phyloP scores from a whole-genome alignment of 2,329 filamentous ascomycete genomes.

The Coniochaeta pulveracea region DNA sequence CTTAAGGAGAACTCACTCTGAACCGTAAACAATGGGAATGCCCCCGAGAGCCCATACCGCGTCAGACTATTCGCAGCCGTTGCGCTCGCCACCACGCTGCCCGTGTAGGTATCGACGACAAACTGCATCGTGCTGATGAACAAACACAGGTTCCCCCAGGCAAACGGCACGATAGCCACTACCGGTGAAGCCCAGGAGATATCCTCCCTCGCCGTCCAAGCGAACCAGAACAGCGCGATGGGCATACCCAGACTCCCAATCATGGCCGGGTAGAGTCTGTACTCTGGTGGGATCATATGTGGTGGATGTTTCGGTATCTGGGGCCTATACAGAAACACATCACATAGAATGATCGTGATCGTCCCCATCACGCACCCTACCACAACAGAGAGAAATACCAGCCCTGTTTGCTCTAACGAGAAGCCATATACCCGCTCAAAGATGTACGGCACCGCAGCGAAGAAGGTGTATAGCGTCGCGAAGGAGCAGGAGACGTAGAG shows the following conservation, averaged over 20 bases:
- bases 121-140: conserved; percentile 44
- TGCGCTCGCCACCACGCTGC: conserved; percentile 43
- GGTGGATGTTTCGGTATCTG: conserved; percentile 20
- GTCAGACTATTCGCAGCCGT: conserved; percentile 47
- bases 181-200: conserved; percentile 39
- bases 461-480: conserved; percentile 40
- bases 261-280: conserved; percentile 48
- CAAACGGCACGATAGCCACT: conserved; percentile 41
- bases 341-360: conserved; percentile 27
- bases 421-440: conserved; percentile 34
- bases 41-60: conserved; percentile 41
- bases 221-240: conserved; percentile 47
- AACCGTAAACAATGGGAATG: conserved; percentile 50
- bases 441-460: conserved; percentile 36
- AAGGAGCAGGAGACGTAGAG: conserved; percentile 40
- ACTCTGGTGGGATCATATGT: conserved; percentile 35
- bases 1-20: conserved; percentile 29
- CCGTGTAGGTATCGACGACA: conserved; percentile 43
- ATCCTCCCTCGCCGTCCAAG: conserved; percentile 36
- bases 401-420: conserved; percentile 25
- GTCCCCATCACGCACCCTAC: conserved; percentile 32
- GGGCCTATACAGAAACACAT: conserved; percentile 27
- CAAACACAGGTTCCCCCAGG: conserved; percentile 47
- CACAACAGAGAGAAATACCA: conserved; percentile 33
- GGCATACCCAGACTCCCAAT: conserved; percentile 42